Conservation (phyloP, 306 rosid species). For the Astragalus membranaceus region DNA sequence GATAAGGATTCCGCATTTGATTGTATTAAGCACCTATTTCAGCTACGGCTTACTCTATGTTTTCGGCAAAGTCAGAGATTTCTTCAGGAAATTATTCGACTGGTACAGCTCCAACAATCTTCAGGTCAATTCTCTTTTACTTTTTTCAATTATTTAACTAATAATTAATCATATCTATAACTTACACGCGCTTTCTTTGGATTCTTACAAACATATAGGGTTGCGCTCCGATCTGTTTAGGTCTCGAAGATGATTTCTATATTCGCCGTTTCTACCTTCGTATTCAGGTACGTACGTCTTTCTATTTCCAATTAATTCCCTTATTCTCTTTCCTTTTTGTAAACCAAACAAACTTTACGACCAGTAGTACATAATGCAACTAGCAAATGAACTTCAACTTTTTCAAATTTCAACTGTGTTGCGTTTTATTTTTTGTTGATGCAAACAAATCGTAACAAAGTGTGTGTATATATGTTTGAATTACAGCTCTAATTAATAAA, state of each 20-base stretch:
- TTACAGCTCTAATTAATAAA: too few species aligned
- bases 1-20: slow-evolving; percentile 76
- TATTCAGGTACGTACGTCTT: slow-evolving; percentile 58
- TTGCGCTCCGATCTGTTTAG: slow-evolving; percentile 87
- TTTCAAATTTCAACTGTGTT: too few species aligned
- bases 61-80: slow-evolving; percentile 80
- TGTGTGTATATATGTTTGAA: too few species aligned
- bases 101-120: slow-evolving; percentile 56
- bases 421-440: too few species aligned
- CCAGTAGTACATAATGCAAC: too few species aligned
- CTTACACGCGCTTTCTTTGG: not conserved
- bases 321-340: too few species aligned
- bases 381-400: too few species aligned
- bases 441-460: too few species aligned
- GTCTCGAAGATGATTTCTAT: slow-evolving; percentile 54
- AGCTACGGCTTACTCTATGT: slow-evolving; percentile 85
- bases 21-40: slow-evolving; percentile 88
- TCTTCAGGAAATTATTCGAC: slow-evolving; percentile 66
- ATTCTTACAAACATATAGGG: slow-evolving; percentile 31
- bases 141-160: not conserved
- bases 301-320: too few species aligned
- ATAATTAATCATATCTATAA: not conserved
- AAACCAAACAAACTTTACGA: too few species aligned
- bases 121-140: slow-evolving; percentile 32
- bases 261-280: slow-evolving; percentile 30